Percentiles rank a stretch among this genome's conserved stretches.
Evolutionary conservation across 805 yeast genomes (phyloP).

Genomic region (Wickerhamomyces ciferrii): DNA sequence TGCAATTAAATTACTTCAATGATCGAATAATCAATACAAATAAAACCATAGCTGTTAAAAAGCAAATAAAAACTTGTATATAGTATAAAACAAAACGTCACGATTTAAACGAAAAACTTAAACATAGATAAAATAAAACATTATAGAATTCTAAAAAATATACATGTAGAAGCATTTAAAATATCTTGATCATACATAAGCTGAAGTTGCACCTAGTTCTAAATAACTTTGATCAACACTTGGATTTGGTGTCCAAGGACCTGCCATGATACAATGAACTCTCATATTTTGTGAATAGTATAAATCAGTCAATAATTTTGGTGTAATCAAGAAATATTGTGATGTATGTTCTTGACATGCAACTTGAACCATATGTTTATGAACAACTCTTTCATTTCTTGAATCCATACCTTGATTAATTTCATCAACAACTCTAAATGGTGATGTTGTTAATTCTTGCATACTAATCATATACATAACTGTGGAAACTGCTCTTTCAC

Average conservation of each 20-base stretch:
- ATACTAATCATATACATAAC: conserved; percentile 85
- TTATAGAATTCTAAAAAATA: too few species aligned
- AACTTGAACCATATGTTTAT: conserved; percentile 79
- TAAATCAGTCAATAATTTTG: conserved; percentile 76
- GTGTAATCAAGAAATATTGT: conserved; percentile 91
- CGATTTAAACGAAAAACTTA: too few species aligned
- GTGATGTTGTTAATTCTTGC: conserved; percentile 83
- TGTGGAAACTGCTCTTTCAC: conserved; percentile 94
- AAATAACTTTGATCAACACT: conserved; percentile 22
- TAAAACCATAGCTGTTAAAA: too few species aligned
- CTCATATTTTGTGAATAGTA: conserved; percentile 77
- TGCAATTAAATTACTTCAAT: conserved; percentile 10
- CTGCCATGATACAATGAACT: conserved; percentile 78
- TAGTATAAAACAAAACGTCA: too few species aligned
- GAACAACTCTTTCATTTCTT: conserved; percentile 82
- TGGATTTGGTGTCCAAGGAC: conserved; percentile 38
- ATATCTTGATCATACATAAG: conserved; percentile 15
- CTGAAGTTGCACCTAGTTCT: conserved; percentile 30
- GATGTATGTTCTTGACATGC: conserved; percentile 64
- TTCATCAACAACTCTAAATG: conserved; percentile 95
- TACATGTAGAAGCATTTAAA: too few species aligned
- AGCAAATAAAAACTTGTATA: not conserved
- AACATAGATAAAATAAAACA: too few species aligned
- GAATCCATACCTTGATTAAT: conserved; percentile 99
- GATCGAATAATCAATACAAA: not conserved